Conservation (phyloP, 148 eudicot genomes). For the Vaccinium vitisidaea region DNA sequence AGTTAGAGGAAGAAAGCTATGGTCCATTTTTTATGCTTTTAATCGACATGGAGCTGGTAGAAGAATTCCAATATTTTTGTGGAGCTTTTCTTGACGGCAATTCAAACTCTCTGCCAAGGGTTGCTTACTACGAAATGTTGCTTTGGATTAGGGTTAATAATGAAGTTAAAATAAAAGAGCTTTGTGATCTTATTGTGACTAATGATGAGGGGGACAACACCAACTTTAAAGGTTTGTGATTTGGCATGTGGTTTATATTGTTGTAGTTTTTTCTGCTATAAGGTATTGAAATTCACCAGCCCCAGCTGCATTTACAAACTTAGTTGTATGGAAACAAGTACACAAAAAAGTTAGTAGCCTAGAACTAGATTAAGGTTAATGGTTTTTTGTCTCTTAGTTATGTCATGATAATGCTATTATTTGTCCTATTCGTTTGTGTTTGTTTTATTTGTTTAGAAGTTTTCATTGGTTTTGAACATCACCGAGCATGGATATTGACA, state of each 20-base stretch:
- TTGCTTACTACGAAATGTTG: constrained; percentile 92
- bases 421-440: neutral
- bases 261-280: neutral
- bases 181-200: constrained; percentile 34
- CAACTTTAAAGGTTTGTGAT: constrained; percentile 54
- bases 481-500: neutral
- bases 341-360: neutral
- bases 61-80: constrained; percentile 59
- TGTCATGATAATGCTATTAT: neutral
- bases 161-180: constrained; percentile 70
- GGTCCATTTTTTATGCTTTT: constrained; percentile 71
- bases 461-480: neutral
- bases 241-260: neutral
- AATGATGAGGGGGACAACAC: constrained; percentile 38
- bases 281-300: neutral
- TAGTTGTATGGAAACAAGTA: neutral
- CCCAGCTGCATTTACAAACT: neutral
- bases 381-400: neutral
- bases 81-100: constrained; percentile 56
- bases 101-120: constrained; percentile 50
- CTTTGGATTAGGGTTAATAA: constrained; percentile 61
- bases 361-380: neutral
- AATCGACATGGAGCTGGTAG: constrained; percentile 64
- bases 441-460: neutral
- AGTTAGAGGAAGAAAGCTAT: constrained; percentile 67